Percentiles rank a stretch among this genome's conserved stretches.
These are phyloP conservation scores for Pelargonium citronellum DNA, from an alignment of 441 rosid species.

Conservation along the genomic window DNA sequence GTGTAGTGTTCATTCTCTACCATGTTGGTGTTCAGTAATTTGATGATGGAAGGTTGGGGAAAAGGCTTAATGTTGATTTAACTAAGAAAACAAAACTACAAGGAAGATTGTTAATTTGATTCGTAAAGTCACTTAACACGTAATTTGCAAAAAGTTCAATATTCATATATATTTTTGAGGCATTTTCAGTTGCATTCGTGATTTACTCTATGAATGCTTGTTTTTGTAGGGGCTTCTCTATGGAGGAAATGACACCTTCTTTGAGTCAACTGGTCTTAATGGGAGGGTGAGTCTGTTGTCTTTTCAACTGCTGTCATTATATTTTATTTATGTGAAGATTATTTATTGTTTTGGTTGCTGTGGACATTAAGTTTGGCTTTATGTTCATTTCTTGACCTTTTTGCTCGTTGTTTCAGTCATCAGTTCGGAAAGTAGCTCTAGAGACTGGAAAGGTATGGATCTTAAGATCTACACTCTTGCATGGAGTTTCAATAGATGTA, in stretches of 20 bases:
- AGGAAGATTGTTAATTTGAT: not conserved
- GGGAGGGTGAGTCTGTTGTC: conserved; percentile 38
- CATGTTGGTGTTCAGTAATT: not conserved
- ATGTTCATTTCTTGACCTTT: conserved; percentile 11
- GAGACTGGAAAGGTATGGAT: conserved; percentile 67
- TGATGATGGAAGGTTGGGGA: not conserved
- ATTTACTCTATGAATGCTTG: not conserved
- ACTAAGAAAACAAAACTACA: not conserved
- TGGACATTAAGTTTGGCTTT: not conserved
- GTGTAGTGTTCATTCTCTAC: no score
- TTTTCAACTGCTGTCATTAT: not conserved
- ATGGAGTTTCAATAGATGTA: not conserved
- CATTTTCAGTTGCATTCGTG: not conserved
- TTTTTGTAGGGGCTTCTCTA: conserved; percentile 78
- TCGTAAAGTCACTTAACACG: not conserved
- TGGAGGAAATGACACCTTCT: conserved; percentile 58
- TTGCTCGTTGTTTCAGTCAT: conserved; percentile 48
- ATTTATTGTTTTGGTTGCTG: not conserved
- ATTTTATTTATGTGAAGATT: not conserved
- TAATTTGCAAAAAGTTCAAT: not conserved
- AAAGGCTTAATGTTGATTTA: not conserved
- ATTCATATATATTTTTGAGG: not conserved
- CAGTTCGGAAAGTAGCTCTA: conserved; percentile 74
- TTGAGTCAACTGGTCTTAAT: conserved; percentile 78
- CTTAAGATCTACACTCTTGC: conserved; percentile 1